These are phyloP conservation scores for Oidiodendron maius DNA, from an alignment of 495 filamentous ascomycete species.

Conservation along the genomic window DNA sequence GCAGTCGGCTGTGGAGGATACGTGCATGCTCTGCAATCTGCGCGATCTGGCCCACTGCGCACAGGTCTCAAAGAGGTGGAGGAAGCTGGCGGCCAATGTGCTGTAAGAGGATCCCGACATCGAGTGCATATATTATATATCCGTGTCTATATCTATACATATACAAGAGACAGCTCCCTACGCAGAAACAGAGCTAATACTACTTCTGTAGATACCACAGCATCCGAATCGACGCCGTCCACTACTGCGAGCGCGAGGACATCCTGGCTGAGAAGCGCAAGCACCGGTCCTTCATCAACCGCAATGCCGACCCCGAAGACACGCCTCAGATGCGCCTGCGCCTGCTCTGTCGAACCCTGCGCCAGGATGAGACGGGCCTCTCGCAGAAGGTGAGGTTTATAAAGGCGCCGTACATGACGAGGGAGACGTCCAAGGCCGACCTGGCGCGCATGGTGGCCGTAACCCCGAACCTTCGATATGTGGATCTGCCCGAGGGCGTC, in stretches of 20 bases:
- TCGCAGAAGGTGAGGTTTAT: conserved; percentile 65
- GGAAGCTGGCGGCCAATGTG: conserved; percentile 41
- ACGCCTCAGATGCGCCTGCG: conserved; percentile 68
- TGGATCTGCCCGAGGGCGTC: conserved; percentile 86
- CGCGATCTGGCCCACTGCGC: conserved; percentile 81
- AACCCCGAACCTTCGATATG: conserved; percentile 77
- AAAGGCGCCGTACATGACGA: conserved; percentile 94
- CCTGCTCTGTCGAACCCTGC: conserved; percentile 72
- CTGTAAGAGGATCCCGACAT: conserved; percentile 58
- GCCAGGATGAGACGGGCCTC: conserved; percentile 60
- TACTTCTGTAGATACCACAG: conserved; percentile 62
- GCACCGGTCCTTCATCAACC: conserved; percentile 65
- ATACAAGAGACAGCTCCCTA: no score
- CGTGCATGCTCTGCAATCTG: conserved; percentile 93
- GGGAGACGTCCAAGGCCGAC: conserved; percentile 78
- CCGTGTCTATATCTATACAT: no score
- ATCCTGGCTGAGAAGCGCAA: conserved; percentile 71
- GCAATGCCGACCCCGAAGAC: conserved; percentile 73
- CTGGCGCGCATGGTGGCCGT: conserved; percentile 83
- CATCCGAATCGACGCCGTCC: conserved; percentile 88
- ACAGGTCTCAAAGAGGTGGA: conserved; percentile 70
- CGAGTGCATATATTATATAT: neutral
- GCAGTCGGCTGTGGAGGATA: conserved; percentile 72
- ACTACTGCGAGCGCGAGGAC: conserved; percentile 87
- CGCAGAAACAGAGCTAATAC: conserved; percentile 7